A percentile compares a stretch with the other conserved stretches of the same genome.
Conservation (phyloP, 2,329 filamentous ascomycete species). For the Apiospora aurea region DNA sequence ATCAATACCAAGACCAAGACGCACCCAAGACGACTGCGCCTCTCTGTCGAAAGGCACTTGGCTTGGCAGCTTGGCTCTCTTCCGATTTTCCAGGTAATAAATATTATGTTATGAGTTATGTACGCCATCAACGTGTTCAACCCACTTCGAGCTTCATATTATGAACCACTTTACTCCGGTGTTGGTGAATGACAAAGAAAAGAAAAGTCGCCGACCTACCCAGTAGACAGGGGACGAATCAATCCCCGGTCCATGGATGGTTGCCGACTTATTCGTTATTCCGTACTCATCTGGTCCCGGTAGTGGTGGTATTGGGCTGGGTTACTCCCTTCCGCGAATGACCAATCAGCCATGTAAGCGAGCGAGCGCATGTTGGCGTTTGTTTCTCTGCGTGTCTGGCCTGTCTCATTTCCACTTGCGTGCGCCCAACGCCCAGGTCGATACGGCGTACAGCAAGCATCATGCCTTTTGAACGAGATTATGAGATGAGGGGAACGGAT, state of each 20-base stretch:
- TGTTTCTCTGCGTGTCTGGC: too few species aligned
- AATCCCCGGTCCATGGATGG: background rate
- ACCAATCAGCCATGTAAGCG: background rate
- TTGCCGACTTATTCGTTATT: background rate
- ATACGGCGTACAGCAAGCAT: too few species aligned
- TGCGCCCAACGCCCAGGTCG: background rate
- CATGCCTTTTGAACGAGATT: too few species aligned
- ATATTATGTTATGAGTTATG: background rate
- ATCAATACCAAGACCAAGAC: constrained; percentile 3
- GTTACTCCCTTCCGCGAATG: background rate
- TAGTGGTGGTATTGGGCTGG: background rate
- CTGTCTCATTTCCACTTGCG: too few species aligned
- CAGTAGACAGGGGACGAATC: background rate
- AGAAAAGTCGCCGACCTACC: background rate
- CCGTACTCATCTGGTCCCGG: background rate
- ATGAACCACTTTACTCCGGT: background rate
- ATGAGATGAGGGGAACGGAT: background rate
- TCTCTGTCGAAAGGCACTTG: background rate
- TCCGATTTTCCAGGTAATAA: background rate
- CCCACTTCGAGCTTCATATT: background rate
- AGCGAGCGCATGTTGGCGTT: background rate
- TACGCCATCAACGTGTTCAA: too few species aligned
- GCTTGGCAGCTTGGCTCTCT: background rate
- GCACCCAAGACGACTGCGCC: background rate
- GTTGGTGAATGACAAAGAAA: background rate